Conservation (phyloP, 495 filamentous ascomycete genomes). For the Trichocladium uniseriatum region DNA sequence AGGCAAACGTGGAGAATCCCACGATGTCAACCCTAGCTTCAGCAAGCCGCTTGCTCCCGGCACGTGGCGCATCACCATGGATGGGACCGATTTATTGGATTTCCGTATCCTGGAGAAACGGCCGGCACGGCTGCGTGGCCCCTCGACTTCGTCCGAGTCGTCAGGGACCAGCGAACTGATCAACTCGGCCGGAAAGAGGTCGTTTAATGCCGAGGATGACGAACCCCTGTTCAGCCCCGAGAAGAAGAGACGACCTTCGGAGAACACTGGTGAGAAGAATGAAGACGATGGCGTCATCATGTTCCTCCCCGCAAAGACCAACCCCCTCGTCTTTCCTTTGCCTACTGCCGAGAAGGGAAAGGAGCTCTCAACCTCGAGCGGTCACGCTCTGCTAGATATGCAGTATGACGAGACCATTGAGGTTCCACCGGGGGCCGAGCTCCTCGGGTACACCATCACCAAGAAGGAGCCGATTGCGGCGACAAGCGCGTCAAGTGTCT, state of each 20-base stretch:
- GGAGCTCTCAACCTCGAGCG: slow-evolving; percentile 33
- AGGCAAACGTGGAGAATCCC: slow-evolving; percentile 23
- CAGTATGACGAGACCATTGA: slow-evolving; percentile 33
- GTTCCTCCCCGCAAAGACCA: slow-evolving; percentile 35
- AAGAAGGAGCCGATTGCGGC: slow-evolving; percentile 38
- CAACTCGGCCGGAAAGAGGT: slow-evolving; percentile 35
- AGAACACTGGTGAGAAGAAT: slow-evolving; percentile 18
- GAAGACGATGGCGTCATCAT: slow-evolving; percentile 40
- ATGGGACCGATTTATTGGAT: slow-evolving; percentile 35
- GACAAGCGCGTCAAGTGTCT: slow-evolving; percentile 40
- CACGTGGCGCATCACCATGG: slow-evolving; percentile 40
- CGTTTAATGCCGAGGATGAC: slow-evolving; percentile 31
- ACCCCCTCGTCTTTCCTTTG: slow-evolving; percentile 34
- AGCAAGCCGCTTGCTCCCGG: slow-evolving; percentile 36
- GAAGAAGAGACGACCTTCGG: slow-evolving; percentile 30
- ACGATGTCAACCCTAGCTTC: slow-evolving; percentile 33
- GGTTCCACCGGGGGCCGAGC: slow-evolving; percentile 32
- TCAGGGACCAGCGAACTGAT: slow-evolving; percentile 19
- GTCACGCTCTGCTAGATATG: slow-evolving; percentile 38
- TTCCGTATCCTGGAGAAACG: slow-evolving; percentile 42
- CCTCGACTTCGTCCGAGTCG: slow-evolving; percentile 16
- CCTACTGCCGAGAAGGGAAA: slow-evolving; percentile 33
- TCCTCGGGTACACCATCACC: slow-evolving; percentile 38
- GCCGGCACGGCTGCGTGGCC: slow-evolving; percentile 23
- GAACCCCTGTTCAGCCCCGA: slow-evolving; percentile 19